These are phyloP conservation scores for peach (Prunus persica) DNA, from an alignment of 306 rosid genomes.

Conservation along the genomic window DNA sequence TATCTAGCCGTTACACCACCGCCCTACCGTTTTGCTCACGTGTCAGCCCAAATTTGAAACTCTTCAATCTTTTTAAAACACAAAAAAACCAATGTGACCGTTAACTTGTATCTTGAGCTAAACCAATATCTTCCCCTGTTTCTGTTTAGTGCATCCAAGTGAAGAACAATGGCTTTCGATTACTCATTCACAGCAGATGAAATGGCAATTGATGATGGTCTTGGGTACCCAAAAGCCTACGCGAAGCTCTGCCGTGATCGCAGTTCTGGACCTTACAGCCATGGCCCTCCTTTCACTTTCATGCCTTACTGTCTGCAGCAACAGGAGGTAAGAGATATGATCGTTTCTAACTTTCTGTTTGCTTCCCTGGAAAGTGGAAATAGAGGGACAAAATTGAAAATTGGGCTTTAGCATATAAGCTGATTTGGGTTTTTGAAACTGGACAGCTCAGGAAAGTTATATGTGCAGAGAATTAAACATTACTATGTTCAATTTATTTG, in stretches of 20 bases:
- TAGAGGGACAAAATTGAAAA: not conserved
- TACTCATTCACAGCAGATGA: slow-evolving; percentile 58
- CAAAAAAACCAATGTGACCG: slow-evolving; percentile 45
- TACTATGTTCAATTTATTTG: not conserved
- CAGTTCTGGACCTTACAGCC: slow-evolving; percentile 43
- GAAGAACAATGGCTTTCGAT: slow-evolving; percentile 55
- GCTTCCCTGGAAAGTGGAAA: slow-evolving; percentile 2
- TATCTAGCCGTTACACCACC: slow-evolving; percentile 54
- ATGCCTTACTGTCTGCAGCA: slow-evolving; percentile 64
- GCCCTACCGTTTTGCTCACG: slow-evolving; percentile 14
- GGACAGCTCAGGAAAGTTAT: not conserved
- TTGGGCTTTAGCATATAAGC: slow-evolving; percentile 7
- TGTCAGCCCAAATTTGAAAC: slow-evolving; percentile 24
- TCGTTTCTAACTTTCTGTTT: not conserved
- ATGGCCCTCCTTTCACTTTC: slow-evolving; percentile 85
- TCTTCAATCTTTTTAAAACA: not conserved
- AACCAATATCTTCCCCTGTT: slow-evolving; percentile 22
- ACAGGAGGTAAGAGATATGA: slow-evolving; percentile 53
- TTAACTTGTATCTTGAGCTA: slow-evolving; percentile 31
- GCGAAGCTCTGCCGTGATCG: slow-evolving; percentile 65
- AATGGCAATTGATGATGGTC: slow-evolving; percentile 52
- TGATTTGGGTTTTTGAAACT: not conserved
- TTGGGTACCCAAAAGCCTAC: slow-evolving; percentile 80
- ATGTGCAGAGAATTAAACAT: not conserved
- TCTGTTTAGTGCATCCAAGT: not conserved